phyloP scores from a whole-genome alignment of 257 asterid species.

The Scutellaria minor region DNA sequence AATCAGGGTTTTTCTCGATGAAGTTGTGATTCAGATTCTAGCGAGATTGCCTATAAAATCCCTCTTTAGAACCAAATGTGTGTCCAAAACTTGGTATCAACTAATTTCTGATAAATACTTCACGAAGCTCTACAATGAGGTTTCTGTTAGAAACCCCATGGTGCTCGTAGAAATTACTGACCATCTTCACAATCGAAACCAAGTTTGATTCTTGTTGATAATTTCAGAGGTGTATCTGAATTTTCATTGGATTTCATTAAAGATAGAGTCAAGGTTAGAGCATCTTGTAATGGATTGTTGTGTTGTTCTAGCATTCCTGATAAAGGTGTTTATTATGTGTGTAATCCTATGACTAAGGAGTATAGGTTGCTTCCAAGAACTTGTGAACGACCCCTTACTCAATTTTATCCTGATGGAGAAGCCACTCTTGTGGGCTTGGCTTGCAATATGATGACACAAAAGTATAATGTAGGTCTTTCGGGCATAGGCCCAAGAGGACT shows the following conservation, averaged over 20 bases:
- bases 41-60: constrained; percentile 82
- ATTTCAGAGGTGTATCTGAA: constrained; percentile 68
- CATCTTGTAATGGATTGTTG: constrained; percentile 85
- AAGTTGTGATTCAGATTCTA: constrained; percentile 70
- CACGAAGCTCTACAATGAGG: constrained; percentile 54
- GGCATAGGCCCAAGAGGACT: constrained; percentile 72
- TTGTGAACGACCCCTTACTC: constrained; percentile 70
- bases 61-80: constrained; percentile 64
- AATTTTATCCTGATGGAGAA: constrained; percentile 84
- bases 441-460: constrained; percentile 50
- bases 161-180: constrained; percentile 68
- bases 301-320: constrained; percentile 87
- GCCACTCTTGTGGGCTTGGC: constrained; percentile 87
- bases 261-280: constrained; percentile 77
- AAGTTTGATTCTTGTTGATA: constrained; percentile 74
- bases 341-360: constrained; percentile 85
- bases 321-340: constrained; percentile 83
- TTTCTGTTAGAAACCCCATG: constrained; percentile 66
- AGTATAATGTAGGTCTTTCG: constrained; percentile 70
- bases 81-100: constrained; percentile 70
- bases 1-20: constrained; percentile 72
- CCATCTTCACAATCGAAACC: constrained; percentile 61
- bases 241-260: constrained; percentile 70
- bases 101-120: constrained; percentile 67
- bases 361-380: constrained; percentile 66